Conservation (phyloP, 176 grass and related monocot genomes). For the Oryza officinalis region DNA sequence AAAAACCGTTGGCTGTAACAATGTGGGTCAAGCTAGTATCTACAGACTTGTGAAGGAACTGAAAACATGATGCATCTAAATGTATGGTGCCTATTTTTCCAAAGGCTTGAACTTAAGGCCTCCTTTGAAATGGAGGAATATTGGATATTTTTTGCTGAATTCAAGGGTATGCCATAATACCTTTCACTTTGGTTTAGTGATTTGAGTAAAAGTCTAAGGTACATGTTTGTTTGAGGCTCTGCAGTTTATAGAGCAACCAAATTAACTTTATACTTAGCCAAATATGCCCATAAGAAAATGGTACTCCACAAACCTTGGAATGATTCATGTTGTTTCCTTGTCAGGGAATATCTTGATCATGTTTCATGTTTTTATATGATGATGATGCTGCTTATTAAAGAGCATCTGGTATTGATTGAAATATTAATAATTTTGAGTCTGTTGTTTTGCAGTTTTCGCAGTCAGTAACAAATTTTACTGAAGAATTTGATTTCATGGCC, state of each 20-base stretch:
- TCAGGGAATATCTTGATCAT: background rate
- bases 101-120: background rate
- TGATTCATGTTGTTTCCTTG: background rate
- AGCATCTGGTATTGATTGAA: background rate
- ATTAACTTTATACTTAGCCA: background rate
- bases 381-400: background rate
- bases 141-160: background rate
- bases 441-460: conserved; percentile 51
- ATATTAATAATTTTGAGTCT: conserved; percentile 10
- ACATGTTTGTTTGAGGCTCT: background rate
- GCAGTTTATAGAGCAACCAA: background rate
- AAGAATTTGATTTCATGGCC: conserved; percentile 91
- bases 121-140: background rate
- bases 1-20: background rate
- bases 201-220: background rate
- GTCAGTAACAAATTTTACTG: conserved; percentile 64
- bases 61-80: background rate
- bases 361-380: conserved; percentile 13
- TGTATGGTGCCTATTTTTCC: background rate
- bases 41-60: background rate
- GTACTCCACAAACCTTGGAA: background rate
- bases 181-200: background rate
- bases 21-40: background rate
- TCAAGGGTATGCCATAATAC: background rate
- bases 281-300: background rate